Percentiles rank a stretch among this genome's conserved stretches.
These are phyloP conservation scores for Globisporangium paroecandrum DNA, from an alignment of 352 stramenopile genomes.

Conservation along the genomic window DNA sequence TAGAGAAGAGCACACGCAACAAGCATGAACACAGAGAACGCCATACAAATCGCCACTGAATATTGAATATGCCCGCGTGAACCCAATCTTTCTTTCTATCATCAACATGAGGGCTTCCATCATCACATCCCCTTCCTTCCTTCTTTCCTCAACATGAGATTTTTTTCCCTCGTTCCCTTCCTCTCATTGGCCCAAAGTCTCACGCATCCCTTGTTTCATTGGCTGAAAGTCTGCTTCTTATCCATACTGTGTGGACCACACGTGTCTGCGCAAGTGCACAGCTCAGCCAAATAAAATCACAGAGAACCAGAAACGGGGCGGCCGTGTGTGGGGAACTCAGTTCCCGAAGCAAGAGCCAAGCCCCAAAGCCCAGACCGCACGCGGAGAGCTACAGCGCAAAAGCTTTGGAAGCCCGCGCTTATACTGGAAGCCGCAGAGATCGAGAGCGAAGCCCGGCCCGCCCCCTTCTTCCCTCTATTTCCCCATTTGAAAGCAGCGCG, in stretches of 20 bases:
- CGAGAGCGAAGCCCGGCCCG: background rate
- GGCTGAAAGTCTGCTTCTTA: slow-evolving; percentile 2
- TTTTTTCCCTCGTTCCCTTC: background rate
- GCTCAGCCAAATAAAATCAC: slow-evolving; percentile 4
- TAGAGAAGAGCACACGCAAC: background rate
- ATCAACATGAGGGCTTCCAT: background rate
- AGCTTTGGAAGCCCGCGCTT: background rate
- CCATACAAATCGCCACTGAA: background rate
- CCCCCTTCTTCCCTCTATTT: background rate
- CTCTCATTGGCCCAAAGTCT: background rate
- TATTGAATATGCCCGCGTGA: background rate
- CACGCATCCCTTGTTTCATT: background rate
- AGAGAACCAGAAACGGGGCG: slow-evolving; percentile 12
- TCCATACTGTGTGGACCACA: background rate
- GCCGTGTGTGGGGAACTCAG: slow-evolving; percentile 8
- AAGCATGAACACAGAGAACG: background rate
- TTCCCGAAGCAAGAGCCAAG: background rate
- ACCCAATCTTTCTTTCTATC: background rate
- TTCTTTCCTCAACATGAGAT: background rate
- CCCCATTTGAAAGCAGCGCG: slow-evolving; percentile 1
- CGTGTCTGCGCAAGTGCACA: background rate
- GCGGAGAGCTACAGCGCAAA: background rate
- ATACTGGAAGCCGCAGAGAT: background rate
- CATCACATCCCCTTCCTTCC: background rate
- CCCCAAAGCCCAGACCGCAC: background rate